Base-by-base conservation (phyloP, 75 land plant genomes). In the Chamaecyparis obtusa region DNA sequence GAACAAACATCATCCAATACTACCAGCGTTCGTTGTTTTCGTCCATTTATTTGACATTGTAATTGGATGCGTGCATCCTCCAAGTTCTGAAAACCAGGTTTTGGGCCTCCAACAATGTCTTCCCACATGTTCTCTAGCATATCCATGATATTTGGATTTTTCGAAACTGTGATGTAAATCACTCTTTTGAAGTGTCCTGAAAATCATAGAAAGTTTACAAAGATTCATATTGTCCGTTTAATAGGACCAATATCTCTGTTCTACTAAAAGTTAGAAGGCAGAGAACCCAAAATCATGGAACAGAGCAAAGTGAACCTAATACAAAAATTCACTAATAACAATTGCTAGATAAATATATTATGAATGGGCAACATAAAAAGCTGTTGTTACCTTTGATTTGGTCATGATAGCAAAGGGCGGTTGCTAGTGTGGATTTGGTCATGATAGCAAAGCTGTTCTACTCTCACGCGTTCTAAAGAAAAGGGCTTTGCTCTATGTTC, bases 1-100 rank as follows among this genome's bases (percentile, higher is more conserved):
- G 82, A 79, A 35, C 82, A 79, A 79, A 79, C 82, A 79, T 79
- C 82, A 79, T 79, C 82, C 48, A 79, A 79, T 39, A 79, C 82
- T 1, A 79, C 82, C 48, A 79, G 17, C 17, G 11, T 79, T 41
- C 2, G 82, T 19, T 41, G 82, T 43, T 43, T 79, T 79, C 2
- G 24, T 41, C 48, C 27, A 27, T 9, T 80, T 11, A 80, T 21
- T 2, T 79, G 9, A 3, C 2, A 19, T 41, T 79, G 82, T 21
- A 79, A 41, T 79, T 79, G 21, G 30, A 21, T 37, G 0, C 1
- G 82, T 43, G 82, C 82, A 14, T 79, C 48, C 30, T 79, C 82
- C 0, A 79, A 5, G 27, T 43, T 79, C 46, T 24, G 1, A 79
- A 79, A 79, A 43, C 14, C 0, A 19, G 48, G 82, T 24, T 43